Conservation (phyloP, 73 alveolate genomes). For the Blepharisma japonicum region DNA sequence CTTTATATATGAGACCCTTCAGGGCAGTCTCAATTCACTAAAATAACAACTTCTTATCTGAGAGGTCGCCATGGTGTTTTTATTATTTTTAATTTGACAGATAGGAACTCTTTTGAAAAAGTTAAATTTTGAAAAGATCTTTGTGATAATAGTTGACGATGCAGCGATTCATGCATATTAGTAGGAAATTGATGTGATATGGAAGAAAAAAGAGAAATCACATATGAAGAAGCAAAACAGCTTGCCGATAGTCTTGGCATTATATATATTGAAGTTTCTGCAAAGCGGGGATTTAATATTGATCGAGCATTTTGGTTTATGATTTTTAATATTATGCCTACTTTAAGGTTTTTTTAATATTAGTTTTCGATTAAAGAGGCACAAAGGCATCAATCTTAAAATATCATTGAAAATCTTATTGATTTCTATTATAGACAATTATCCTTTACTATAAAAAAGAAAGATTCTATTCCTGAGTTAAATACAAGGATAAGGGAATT, state of each 20-base stretch:
- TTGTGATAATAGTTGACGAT: neutral
- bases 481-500: too few relatives aligned
- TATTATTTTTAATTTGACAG: conserved; percentile 46
- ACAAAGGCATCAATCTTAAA: too few relatives aligned
- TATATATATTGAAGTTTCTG: conserved; percentile 80
- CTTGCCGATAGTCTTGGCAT: conserved; percentile 63
- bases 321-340: too few relatives aligned
- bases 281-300: conserved; percentile 70
- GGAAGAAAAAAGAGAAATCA: conserved; percentile 50
- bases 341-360: too few relatives aligned
- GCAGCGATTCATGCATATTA: conserved; percentile 36
- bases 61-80: conserved; percentile 57
- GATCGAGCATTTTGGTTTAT: neutral
- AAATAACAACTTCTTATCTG: conserved; percentile 53
- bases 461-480: too few relatives aligned
- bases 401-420: too few relatives aligned
- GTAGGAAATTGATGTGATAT: conserved; percentile 58
- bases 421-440: too few relatives aligned
- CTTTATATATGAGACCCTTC: conserved; percentile 56
- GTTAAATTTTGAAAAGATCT: conserved; percentile 47
- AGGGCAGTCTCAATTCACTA: conserved; percentile 43
- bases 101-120: conserved; percentile 50
- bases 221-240: conserved; percentile 56
- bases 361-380: too few relatives aligned
- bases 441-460: too few relatives aligned